Evolutionary conservation across 352 stramenopile species (phyloP).

Genomic region (Pythium scleroteichum): DNA sequence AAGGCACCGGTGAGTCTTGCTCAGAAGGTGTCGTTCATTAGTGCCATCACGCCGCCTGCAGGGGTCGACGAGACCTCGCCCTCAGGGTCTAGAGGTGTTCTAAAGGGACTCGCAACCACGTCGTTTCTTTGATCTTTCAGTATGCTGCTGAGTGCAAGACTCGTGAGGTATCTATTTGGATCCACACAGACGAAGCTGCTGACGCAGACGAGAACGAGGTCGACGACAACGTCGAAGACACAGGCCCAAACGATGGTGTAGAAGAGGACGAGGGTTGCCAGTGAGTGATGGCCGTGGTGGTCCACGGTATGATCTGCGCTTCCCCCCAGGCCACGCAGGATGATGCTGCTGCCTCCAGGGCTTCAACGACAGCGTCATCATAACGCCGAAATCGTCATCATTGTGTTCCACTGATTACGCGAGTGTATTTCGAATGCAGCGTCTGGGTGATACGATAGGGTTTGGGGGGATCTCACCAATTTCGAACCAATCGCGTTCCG

Average conservation of each 20-base stretch:
- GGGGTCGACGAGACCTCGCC: too few relatives aligned
- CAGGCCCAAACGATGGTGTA: too few relatives aligned
- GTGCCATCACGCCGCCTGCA: neutral
- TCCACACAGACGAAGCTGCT: neutral
- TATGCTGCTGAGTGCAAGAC: conserved; percentile 10
- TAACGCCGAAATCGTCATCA: too few relatives aligned
- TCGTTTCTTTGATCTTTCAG: neutral
- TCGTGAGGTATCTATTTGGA: neutral
- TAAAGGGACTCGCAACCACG: neutral
- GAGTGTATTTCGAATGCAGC: too few relatives aligned
- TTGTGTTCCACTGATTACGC: too few relatives aligned
- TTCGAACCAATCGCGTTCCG: neutral
- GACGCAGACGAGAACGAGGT: neutral
- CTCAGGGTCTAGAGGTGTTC: neutral
- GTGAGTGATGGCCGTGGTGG: neutral
- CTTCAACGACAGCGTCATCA: neutral
- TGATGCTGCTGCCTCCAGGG: neutral
- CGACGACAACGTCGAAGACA: too few relatives aligned
- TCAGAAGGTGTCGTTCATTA: conserved; percentile 7
- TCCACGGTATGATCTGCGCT: too few relatives aligned
- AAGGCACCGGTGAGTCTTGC: neutral
- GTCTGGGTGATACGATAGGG: conserved; percentile 6
- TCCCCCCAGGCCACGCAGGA: too few relatives aligned
- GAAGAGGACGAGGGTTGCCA: neutral
- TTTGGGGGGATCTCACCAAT: neutral